phyloP scores from a whole-genome alignment of 176 grass and related monocot genomes.

The Avena sativa region DNA sequence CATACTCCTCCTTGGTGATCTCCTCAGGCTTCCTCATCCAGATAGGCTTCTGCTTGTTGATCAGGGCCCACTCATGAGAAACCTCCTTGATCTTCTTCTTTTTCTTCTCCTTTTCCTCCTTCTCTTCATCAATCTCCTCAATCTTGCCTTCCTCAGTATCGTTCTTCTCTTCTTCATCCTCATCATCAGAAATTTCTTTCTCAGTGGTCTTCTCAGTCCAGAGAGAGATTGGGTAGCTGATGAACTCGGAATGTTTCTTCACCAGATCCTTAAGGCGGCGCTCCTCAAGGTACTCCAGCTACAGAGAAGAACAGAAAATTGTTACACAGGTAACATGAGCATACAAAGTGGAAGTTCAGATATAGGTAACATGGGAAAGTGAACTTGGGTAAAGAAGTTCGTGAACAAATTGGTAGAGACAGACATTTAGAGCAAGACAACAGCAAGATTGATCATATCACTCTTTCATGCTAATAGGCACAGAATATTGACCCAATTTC shows the following conservation, averaged over 20 bases:
- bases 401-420: too few species aligned
- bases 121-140: slow-evolving; percentile 91
- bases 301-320: background rate
- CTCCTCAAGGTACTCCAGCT: slow-evolving; percentile 98
- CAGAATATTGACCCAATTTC: background rate
- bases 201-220: slow-evolving; percentile 98
- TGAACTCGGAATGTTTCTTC: slow-evolving; percentile 98
- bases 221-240: slow-evolving; percentile 95
- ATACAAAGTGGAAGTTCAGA: too few species aligned
- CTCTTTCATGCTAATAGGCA: background rate
- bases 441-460: too few species aligned
- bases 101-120: slow-evolving; percentile 89
- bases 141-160: slow-evolving; percentile 93
- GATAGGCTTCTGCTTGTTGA: slow-evolving; percentile 98
- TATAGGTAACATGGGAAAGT: too few species aligned
- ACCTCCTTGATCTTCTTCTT: slow-evolving; percentile 99
- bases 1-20: slow-evolving; percentile 94
- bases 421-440: too few species aligned
- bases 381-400: too few species aligned
- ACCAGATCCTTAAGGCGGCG: slow-evolving; percentile 91
- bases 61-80: slow-evolving; percentile 85
- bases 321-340: too few species aligned
- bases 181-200: slow-evolving; percentile 97
- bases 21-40: slow-evolving; percentile 99
- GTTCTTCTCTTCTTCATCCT: slow-evolving; percentile 88